These are phyloP conservation scores for Cyanidiococcus yangmingshanensis DNA, from an alignment of 23 red algal species.

Conservation along the genomic window DNA sequence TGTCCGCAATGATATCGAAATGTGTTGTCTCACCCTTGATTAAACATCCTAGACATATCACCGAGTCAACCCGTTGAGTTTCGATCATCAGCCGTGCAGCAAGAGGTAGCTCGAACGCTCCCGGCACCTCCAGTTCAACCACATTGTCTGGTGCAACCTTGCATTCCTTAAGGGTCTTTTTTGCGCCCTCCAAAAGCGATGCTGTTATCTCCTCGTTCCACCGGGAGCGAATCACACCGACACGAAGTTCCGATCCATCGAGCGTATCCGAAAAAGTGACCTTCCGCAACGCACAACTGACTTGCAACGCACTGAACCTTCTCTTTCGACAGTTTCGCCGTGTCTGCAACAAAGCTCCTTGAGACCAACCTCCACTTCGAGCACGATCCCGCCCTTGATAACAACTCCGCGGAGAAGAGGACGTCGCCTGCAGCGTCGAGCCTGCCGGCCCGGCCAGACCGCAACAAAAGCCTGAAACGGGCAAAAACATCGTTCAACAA, in stretches of 20 bases:
- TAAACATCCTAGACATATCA: conserved; percentile 53
- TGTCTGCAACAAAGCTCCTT: too few species aligned
- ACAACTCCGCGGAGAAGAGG: too few species aligned
- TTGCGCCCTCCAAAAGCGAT: conserved; percentile 32
- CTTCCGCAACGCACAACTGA: conserved; percentile 21
- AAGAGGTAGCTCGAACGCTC: conserved; percentile 69
- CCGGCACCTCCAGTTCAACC: conserved; percentile 77
- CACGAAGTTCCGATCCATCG: conserved; percentile 30
- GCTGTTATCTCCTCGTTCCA: conserved; percentile 47
- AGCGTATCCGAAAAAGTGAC: conserved; percentile 27
- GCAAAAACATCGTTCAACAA: too few species aligned
- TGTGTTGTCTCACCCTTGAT: conserved; percentile 90
- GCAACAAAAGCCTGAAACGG: too few species aligned
- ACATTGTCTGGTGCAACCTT: conserved; percentile 36
- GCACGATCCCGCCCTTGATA: too few species aligned
- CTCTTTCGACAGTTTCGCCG: too few species aligned
- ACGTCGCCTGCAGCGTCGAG: too few species aligned
- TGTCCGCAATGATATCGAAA: conserved; percentile 68
- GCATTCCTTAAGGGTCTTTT: conserved; percentile 28
- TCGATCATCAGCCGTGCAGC: conserved; percentile 69
- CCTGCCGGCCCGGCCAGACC: too few species aligned
- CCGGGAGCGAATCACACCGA: conserved; percentile 60
- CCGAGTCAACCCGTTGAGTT: conserved; percentile 71
- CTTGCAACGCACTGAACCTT: too few species aligned
- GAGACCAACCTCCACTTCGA: too few species aligned